Base-by-base conservation (phyloP, 2,329 filamentous ascomycete species). In the Calonectria pseudoturangicola region DNA sequence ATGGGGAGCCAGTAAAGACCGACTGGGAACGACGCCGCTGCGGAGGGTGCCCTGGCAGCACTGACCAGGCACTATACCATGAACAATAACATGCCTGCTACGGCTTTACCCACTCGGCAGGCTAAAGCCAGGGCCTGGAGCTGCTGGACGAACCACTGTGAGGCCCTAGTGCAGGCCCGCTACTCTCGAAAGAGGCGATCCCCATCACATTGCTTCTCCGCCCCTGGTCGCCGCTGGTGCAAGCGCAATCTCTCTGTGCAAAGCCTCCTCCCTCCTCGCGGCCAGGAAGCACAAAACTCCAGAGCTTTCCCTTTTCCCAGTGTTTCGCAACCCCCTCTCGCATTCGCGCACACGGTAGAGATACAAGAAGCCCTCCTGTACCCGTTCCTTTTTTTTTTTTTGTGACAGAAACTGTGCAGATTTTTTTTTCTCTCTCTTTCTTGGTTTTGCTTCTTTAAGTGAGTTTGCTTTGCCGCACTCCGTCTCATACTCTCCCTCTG, bases 141-240 rank as follows among this genome's bases (percentile, higher is more conserved):
- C 58, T 43, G 39, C 25, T 63, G 58, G 41, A 47, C 58, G 58
- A 63, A 63, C 58, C 54, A 60, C 54, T 60, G 54, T n/a, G 54
- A 60, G 54, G 54, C 54, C 54, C 54, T 41, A 60, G 54, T 60
- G 21, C 33, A 60, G 54, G 54, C 54, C 54, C 54, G 36, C 54
- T 60, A 60, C 54, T 60, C 54, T 60, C 33, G 6, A 60, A 60
- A 60, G 54, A 60, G 54, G 54, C 33, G 54, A 60, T 60, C 54
- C 54, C 54, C 54, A 60, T 60, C 54, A 60, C 36, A 39, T 16
- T 60, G 54, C 50, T 21, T 30, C 27, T 45, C 41, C n/a, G n/a
- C 21, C 51, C 66, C 66, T 68, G 66, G 66, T 68, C 66, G 5
- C 18, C 60, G 58, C 54, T 68, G 66, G 54, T 47, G 58, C 66